These are phyloP conservation scores for Phytophthora multivora DNA, from an alignment of 352 stramenopile species.

Conservation along the genomic window DNA sequence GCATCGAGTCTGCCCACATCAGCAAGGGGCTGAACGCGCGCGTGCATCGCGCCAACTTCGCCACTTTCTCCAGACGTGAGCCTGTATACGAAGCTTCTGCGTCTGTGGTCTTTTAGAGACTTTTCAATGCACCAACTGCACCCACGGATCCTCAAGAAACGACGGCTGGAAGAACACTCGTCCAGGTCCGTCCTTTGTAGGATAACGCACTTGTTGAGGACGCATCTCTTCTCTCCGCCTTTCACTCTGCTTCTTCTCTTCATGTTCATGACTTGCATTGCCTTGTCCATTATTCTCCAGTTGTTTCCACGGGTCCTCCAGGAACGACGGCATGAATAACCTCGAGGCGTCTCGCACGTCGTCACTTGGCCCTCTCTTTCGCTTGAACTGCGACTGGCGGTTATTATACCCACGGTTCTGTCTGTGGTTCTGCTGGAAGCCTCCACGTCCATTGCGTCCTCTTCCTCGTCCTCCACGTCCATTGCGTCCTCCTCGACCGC, in stretches of 20 bases:
- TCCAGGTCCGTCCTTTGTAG: slow-evolving; percentile 27
- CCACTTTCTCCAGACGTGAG: slow-evolving; percentile 45
- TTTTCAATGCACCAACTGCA: slow-evolving; percentile 12
- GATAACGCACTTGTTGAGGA: slow-evolving; percentile 19
- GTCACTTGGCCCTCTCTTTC: slow-evolving; percentile 50
- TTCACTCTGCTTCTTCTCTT: slow-evolving; percentile 9
- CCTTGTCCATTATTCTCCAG: background rate
- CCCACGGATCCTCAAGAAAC: slow-evolving; percentile 72
- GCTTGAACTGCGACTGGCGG: slow-evolving; percentile 38
- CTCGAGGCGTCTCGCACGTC: slow-evolving; percentile 47
- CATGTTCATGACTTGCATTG: background rate
- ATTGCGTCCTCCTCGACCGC: slow-evolving; percentile 14
- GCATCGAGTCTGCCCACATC: slow-evolving; percentile 40
- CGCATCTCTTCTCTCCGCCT: slow-evolving; percentile 21
- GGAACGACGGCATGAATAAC: slow-evolving; percentile 71
- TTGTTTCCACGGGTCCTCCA: slow-evolving; percentile 68
- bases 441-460: slow-evolving; percentile 23
- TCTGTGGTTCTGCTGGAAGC: slow-evolving; percentile 30
- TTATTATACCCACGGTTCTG: slow-evolving; percentile 17
- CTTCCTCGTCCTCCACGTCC: slow-evolving; percentile 24
- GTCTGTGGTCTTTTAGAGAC: slow-evolving; percentile 19
- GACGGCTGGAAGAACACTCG: slow-evolving; percentile 75
- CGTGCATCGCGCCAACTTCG: slow-evolving; percentile 43
- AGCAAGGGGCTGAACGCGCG: slow-evolving; percentile 47
- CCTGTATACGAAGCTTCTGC: slow-evolving; percentile 29